These are phyloP conservation scores for Tylopilus felleus DNA, from an alignment of 768 basidiomycete genomes.

Conservation along the genomic window DNA sequence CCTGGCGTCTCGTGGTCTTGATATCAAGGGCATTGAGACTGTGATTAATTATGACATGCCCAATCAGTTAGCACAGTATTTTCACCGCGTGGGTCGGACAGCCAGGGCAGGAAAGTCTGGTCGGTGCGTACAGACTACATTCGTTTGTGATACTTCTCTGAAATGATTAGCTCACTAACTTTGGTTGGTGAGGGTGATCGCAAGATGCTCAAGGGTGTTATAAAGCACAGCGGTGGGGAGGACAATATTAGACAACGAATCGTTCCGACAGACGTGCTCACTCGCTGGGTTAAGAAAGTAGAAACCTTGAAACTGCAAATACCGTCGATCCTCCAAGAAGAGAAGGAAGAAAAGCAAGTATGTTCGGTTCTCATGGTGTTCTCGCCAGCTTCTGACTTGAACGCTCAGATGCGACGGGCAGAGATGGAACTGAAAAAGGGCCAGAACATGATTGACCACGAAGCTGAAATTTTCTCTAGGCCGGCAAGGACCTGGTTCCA, in stretches of 20 bases:
- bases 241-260: slow-evolving; percentile 89
- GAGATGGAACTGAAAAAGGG: slow-evolving; percentile 97
- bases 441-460: slow-evolving; percentile 92
- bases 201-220: slow-evolving; percentile 93
- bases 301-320: slow-evolving; percentile 74
- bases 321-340: slow-evolving; percentile 76
- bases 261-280: slow-evolving; percentile 70
- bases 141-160: slow-evolving; percentile 2
- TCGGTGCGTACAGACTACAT: slow-evolving; percentile 50
- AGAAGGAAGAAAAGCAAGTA: slow-evolving; percentile 93
- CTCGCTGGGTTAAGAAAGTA: slow-evolving; percentile 68
- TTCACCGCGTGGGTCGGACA: slow-evolving; percentile 96
- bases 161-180: slow-evolving; percentile 71
- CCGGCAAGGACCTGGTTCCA: slow-evolving; percentile 99
- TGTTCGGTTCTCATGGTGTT: slow-evolving; percentile 13
- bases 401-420: slow-evolving; percentile 69
- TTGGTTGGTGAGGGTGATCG: slow-evolving; percentile 95
- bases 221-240: slow-evolving; percentile 77
- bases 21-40: slow-evolving; percentile 96
- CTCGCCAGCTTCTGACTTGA: slow-evolving; percentile 7
- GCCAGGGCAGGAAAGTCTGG: slow-evolving; percentile 93
- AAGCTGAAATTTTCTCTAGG: slow-evolving; percentile 86
- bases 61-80: slow-evolving; percentile 84
- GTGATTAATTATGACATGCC: slow-evolving; percentile 99
- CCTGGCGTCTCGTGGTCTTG: slow-evolving; percentile 90